Percentiles rank a stretch among this genome's conserved stretches.
These are phyloP conservation scores for Exophiala spinifera DNA, from an alignment of 2,329 filamentous ascomycete species.

Conservation along the genomic window DNA sequence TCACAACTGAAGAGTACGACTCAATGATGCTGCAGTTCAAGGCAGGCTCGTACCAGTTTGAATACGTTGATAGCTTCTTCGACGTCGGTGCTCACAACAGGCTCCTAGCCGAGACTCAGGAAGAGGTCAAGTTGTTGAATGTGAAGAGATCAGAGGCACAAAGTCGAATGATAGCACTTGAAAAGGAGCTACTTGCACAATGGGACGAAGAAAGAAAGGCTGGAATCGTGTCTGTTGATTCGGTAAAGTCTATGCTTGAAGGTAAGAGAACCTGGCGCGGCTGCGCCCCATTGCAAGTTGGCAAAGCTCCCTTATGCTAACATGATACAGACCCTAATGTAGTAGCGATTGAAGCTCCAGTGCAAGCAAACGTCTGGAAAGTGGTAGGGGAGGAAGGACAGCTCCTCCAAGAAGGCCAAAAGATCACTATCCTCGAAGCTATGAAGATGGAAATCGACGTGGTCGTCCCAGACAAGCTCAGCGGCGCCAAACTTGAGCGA, in stretches of 20 bases:
- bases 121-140: slow-evolving; percentile 47
- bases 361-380: slow-evolving; percentile 55
- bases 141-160: slow-evolving; percentile 40
- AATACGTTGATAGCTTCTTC: slow-evolving; percentile 48
- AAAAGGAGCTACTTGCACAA: slow-evolving; percentile 32
- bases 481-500: background rate
- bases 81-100: slow-evolving; percentile 55
- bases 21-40: slow-evolving; percentile 43
- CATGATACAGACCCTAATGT: slow-evolving; percentile 33
- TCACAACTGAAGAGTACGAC: slow-evolving; percentile 50
- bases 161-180: slow-evolving; percentile 40
- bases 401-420: slow-evolving; percentile 35
- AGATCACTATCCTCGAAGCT: slow-evolving; percentile 46
- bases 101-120: slow-evolving; percentile 43
- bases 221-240: background rate
- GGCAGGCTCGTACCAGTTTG: slow-evolving; percentile 51
- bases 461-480: slow-evolving; percentile 15
- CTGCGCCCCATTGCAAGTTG: background rate
- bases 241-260: background rate
- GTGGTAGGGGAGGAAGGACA: slow-evolving; percentile 43
- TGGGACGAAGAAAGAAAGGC: slow-evolving; percentile 35
- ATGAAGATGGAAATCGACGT: slow-evolving; percentile 57
- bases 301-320: slow-evolving; percentile 25
- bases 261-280: slow-evolving; percentile 4
- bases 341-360: slow-evolving; percentile 38